Evolutionary conservation across 2,329 filamentous ascomycete species (phyloP).

Genomic region (Massarina eburnea): DNA sequence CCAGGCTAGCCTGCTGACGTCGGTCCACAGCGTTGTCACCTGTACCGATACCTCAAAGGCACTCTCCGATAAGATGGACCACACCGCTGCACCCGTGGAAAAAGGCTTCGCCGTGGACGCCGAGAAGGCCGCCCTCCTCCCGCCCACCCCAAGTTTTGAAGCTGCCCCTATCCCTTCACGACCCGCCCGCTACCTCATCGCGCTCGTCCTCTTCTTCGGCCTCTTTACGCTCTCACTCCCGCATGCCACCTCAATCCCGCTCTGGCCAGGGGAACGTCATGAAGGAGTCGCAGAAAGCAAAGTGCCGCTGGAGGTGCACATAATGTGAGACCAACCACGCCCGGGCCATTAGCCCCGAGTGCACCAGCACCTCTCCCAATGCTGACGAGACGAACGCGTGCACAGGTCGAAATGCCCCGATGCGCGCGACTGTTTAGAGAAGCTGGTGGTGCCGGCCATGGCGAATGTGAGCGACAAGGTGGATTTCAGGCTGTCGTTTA

Average conservation of each 20-base stretch:
- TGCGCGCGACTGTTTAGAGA: slow-evolving; percentile 76
- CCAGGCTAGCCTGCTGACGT: background rate
- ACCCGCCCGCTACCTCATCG: slow-evolving; percentile 5
- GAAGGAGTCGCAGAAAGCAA: slow-evolving; percentile 49
- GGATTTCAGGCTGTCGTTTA: slow-evolving; percentile 87
- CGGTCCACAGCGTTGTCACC: background rate
- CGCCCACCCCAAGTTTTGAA: slow-evolving; percentile 15
- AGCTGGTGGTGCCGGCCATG: slow-evolving; percentile 86
- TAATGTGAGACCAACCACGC: slow-evolving; percentile 60
- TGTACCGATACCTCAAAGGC: background rate
- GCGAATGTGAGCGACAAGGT: slow-evolving; percentile 78
- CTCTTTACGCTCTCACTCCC: slow-evolving; percentile 27
- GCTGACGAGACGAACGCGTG: background rate
- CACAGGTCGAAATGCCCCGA: slow-evolving; percentile 78
- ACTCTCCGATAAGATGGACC: background rate
- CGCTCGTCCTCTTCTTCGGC: slow-evolving; percentile 27
- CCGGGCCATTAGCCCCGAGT: background rate
- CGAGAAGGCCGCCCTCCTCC: slow-evolving; percentile 36
- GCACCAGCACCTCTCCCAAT: slow-evolving; percentile 13
- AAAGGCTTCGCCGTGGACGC: slow-evolving; percentile 21
- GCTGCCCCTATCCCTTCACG: slow-evolving; percentile 17
- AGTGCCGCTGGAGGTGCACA: slow-evolving; percentile 87
- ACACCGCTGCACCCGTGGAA: background rate
- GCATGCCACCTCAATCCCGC: background rate
- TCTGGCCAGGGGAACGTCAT: slow-evolving; percentile 15